Base-by-base conservation (phyloP, 768 basidiomycete species). In the Cubamyces sp. region DNA sequence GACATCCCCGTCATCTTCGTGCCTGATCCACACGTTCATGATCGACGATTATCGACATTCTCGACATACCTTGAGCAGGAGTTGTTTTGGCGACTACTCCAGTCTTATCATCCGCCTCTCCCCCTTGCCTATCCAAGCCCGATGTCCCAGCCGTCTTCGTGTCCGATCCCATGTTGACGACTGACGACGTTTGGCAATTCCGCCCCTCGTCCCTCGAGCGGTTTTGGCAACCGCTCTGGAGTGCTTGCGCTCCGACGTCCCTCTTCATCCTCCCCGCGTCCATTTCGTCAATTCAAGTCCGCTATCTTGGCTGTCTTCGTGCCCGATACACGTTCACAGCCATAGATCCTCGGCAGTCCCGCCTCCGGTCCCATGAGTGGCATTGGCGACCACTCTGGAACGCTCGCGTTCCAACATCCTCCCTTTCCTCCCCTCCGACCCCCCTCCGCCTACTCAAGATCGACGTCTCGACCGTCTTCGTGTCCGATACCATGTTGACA, bases 31-130 rank as follows among this genome's bases (percentile, higher is more conserved):
- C 53, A 42, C 41, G 53, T 5, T 53, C 23, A 28, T 23, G 23
- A 28, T 18, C 16, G 40, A 28, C 25, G 40, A 54, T 54, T 18
- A 3, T 54, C 53, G 53, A 41, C 26, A 54, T 28, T 54, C 18
- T 41, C 53, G 25, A 9, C 39, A 26, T 43, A 4, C 45, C 28
- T 14, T 28, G 41, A 43, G 41, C 41, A 42, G 11, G 41, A 54
- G 53, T 23, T 41, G 53, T 16, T 41, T 28, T 54, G 53, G 53
- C 53, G 53, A 54, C 41, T 25, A 18, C 41, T 43, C 53, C 18
- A 34, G 6, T 9, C 49, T 15, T 37, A n/a, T 3, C 34, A n/a
- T 34, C 19, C 49, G n/a, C 49, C 28, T 11, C 7, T 19, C 8
- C 49, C 49, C 49, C n/a, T 51, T 30, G 49, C 49, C 49, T 18